Evolutionary conservation across 1,284 basidiomycete species (phyloP).

Genomic region (Tranzscheliella williamsii): DNA sequence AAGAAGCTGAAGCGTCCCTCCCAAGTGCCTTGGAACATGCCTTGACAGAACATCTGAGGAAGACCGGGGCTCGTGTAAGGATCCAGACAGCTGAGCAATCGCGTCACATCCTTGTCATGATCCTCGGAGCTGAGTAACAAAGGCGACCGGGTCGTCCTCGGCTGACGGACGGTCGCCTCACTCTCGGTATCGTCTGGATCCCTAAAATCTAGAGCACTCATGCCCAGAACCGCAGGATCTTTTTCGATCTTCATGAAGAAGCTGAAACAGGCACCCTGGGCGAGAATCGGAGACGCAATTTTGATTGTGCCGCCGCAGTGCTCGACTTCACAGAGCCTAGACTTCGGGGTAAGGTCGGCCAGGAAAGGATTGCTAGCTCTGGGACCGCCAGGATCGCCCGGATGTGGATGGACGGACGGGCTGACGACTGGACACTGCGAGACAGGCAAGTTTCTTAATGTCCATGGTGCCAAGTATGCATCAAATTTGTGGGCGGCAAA

Average conservation of each 20-base stretch:
- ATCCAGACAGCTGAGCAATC: conserved; percentile 51
- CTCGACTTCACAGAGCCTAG: conserved; percentile 58
- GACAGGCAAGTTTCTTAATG: conserved; percentile 40
- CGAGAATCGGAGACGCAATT: conserved; percentile 55
- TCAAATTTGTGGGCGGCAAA: conserved; percentile 67
- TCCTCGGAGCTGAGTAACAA: conserved; percentile 36
- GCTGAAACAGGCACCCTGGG: conserved; percentile 59
- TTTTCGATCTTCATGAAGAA: conserved; percentile 62
- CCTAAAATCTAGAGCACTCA: conserved; percentile 26
- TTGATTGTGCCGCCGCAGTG: conserved; percentile 60
- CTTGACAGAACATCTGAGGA: conserved; percentile 61
- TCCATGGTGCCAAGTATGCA: conserved; percentile 65
- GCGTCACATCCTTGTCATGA: conserved; percentile 46
- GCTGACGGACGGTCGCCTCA: conserved; percentile 12
- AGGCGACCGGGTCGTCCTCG: conserved; percentile 18
- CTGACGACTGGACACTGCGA: background rate
- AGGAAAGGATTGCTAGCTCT: conserved; percentile 59
- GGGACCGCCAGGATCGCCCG: background rate
- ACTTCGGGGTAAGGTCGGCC: conserved; percentile 63
- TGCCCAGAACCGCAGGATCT: conserved; percentile 52
- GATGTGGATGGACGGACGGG: background rate
- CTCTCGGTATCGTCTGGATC: conserved; percentile 14
- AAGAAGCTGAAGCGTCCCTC: conserved; percentile 67
- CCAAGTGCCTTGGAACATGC: conserved; percentile 65
- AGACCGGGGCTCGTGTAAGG: conserved; percentile 62